Evolutionary conservation across 1,284 basidiomycete genomes (phyloP), one percentile per base, ranked within the genome.

Genomic region (Boletus mariae): DNA sequence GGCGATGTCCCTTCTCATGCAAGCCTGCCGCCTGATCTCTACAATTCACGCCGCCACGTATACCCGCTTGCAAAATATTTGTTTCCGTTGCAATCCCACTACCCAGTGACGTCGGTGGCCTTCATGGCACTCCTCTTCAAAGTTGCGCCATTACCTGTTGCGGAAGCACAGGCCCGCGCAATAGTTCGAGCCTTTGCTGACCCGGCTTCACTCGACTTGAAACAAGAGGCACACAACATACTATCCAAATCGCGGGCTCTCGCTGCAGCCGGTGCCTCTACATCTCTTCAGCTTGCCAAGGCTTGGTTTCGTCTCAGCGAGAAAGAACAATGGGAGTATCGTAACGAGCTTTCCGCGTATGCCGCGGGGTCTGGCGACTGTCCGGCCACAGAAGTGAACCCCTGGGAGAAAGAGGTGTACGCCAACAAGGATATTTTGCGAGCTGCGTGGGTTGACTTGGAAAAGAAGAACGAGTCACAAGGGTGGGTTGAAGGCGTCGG

Each of bases 131-230:
- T 90, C 4, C 76, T 75, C 0, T 68, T 75, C 25, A 72, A 71
- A 28, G 78, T 87, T 23, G 75, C 74, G 0, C 88, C 87, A 2
- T 75, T 90, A 47, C 85, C 86, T 1, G 59, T 87, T 0, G 74
- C 82, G 42, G 87, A 91, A 64, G 82, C 80, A 0, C 88, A 91
- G 66, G 82, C 83, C 4, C 77, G 74, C 0, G 82, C 82, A 4
- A 73, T 81, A 8, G 63, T 82, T 15, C 73, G 74, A 23, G 80
- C 76, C 0, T 84, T 87, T 57, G 71, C 69, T 8, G 61, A 81
- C 42, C 81, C 82, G 0, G 62, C 67, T 12, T 63, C 73, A 26
- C 68, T 90, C 10, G 76, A 87, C 59, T 52, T 68, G 34, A 70
- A 70, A 5, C 61, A 68, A 31, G 85, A 85, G 61, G 70, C 73